phyloP scores from a whole-genome alignment of 176 grass and related monocot genomes.

The Poa annua region DNA sequence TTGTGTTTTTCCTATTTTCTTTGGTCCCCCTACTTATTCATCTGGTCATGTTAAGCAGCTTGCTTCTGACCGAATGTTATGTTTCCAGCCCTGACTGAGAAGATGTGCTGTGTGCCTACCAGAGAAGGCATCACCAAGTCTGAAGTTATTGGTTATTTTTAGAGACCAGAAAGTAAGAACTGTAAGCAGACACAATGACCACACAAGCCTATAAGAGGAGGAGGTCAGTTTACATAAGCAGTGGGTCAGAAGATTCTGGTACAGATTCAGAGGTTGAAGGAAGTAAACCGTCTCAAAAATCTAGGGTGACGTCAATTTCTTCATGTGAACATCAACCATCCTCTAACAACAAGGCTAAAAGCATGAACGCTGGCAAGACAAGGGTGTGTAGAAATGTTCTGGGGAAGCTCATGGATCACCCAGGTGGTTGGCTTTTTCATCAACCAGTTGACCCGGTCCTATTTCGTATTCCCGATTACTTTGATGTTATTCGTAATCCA shows the following conservation, averaged over 20 bases:
- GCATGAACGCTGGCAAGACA: constrained; percentile 57
- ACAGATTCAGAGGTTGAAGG: constrained; percentile 35
- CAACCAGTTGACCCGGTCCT: constrained; percentile 74
- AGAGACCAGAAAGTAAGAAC: constrained; percentile 18
- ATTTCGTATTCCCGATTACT: constrained; percentile 79
- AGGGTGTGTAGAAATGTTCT: constrained; percentile 66
- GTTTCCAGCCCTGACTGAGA: constrained; percentile 29
- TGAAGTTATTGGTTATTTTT: constrained; percentile 23
- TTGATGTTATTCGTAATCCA: constrained; percentile 68
- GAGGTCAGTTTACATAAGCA: constrained; percentile 36
- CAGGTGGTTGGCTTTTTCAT: constrained; percentile 71
- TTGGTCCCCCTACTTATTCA: neutral
- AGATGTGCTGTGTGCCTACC: neutral
- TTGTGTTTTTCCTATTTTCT: neutral
- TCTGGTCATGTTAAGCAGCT: neutral
- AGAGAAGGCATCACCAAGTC: neutral
- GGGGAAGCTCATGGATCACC: constrained; percentile 71
- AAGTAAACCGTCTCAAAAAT: constrained; percentile 31
- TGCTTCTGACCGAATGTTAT: constrained; percentile 32
- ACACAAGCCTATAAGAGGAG: constrained; percentile 41
- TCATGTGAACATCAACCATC: constrained; percentile 4
- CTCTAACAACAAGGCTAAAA: constrained; percentile 44
- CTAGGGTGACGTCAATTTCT: constrained; percentile 38
- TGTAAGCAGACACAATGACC: constrained; percentile 18
- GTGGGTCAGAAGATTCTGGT: constrained; percentile 21